A percentile compares a stretch with the other conserved stretches of the same genome.
These are phyloP conservation scores for Powellomyces hirtus DNA, from an alignment of 192 early-diverging fungal species.

Conservation along the genomic window DNA sequence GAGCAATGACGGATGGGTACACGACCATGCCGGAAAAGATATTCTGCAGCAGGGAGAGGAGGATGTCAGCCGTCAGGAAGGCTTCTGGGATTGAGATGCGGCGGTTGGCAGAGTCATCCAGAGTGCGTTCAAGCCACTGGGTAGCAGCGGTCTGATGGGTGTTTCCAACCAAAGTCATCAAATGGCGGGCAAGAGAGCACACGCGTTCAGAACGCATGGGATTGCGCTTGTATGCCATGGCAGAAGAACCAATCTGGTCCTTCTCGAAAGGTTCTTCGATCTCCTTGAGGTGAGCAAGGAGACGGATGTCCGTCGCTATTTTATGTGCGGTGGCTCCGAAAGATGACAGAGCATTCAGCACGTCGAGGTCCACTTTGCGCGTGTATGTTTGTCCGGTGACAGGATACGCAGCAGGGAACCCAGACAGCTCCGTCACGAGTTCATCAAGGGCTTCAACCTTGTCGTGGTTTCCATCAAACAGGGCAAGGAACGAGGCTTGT, in stretches of 20 bases:
- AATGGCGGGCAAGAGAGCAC: constrained; percentile 91
- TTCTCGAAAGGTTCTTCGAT: constrained; percentile 99
- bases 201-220: constrained; percentile 98
- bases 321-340: constrained; percentile 97
- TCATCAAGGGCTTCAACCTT: constrained; percentile 91
- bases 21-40: constrained; percentile 97
- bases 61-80: constrained; percentile 94
- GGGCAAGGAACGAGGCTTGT: constrained; percentile 93
- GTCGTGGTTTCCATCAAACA: constrained; percentile 90
- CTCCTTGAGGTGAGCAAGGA: constrained; percentile 96
- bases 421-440: constrained; percentile 84
- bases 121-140: constrained; percentile 97
- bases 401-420: constrained; percentile 79
- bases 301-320: constrained; percentile 93
- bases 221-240: constrained; percentile 99
- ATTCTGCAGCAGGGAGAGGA: constrained; percentile 93
- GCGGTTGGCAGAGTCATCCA: constrained; percentile 96
- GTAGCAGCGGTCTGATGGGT: constrained; percentile 85
- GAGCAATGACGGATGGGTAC: constrained; percentile 90
- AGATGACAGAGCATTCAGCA: constrained; percentile 77
- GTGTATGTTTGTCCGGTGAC: constrained; percentile 98
- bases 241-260: constrained; percentile 97
- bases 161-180: constrained; percentile 87
- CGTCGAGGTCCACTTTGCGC: constrained; percentile 96
- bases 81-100: constrained; percentile 95